Evolutionary conservation across 768 basidiomycete genomes (phyloP), one percentile per base, ranked within the genome.

Genomic region (Mycena polygramma): DNA sequence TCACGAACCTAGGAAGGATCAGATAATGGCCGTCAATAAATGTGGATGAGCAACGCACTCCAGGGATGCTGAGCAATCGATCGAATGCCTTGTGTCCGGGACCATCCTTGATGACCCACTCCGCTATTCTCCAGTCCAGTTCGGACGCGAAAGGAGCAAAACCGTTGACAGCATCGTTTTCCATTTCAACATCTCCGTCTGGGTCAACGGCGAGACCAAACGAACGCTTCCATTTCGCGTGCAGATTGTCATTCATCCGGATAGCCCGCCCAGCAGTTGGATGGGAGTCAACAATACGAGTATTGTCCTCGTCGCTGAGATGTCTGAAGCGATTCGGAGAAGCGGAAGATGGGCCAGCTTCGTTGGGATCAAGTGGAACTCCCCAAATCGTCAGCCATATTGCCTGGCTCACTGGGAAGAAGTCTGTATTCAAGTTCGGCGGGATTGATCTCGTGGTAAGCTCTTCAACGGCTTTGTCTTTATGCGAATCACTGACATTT

Each of bases 91-190:
- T 79, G 30, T 79, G 74, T 0, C 79, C 75, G 7, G 71, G 63
- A 2, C 73, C 71, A 24, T 79, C 76, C 22, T 77, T 75, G 0
- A 79, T 57, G 3, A 75, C 78, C 80, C 80, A 81, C 14, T 74
- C 65, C 0, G 77, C 78, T 17, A 80, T 66, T 36, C 55, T 26
- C 77, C 78, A 81, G 53, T 81, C 78, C 30, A 79, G 30, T 11
- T 77, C 70, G 5, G 76, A 77, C 2, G 61, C 60, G 37, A 81
- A 79, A 0, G 80, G 80, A 0, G 62, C 52, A 57, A 68, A 69
- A 0, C 9, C 13, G 20, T 51, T 51, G 10, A 61, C 70, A 8
- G 65, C 45, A 37, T 68, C 61, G 15, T 14, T 43, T 1, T 52
- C 63, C 74, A 73, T 72, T 5, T 69, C 60, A 4, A 66, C 15